Conservation (phyloP, 345 rosid species). For the Durio zibethinus region DNA sequence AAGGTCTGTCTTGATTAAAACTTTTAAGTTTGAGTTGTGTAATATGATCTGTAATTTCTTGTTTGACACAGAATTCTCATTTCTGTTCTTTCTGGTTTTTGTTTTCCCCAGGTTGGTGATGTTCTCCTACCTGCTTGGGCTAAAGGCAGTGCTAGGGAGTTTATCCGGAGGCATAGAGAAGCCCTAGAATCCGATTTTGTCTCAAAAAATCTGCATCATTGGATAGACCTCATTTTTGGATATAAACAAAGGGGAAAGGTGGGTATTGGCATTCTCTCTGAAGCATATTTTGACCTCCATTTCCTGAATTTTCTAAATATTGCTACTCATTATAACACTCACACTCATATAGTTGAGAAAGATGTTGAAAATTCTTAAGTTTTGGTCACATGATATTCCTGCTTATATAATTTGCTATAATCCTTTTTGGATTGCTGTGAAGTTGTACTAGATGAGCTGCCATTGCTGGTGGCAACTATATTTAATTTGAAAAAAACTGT, state of each 20-base stretch:
- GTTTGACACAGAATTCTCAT: constrained; percentile 7
- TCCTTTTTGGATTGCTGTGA: background rate
- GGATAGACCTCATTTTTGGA: constrained; percentile 99
- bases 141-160: constrained; percentile 85
- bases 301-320: no score
- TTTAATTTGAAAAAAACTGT: background rate
- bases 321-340: background rate
- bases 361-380: background rate
- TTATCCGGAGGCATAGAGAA: constrained; percentile 85
- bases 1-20: constrained; percentile 54
- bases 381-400: background rate
- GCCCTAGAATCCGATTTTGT: constrained; percentile 93
- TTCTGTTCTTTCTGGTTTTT: background rate
- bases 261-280: constrained; percentile 10
- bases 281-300: background rate
- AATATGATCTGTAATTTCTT: background rate
- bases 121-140: constrained; percentile 97
- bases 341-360: background rate
- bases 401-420: background rate
- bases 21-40: background rate
- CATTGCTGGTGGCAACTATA: background rate
- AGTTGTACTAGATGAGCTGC: background rate
- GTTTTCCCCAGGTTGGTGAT: constrained; percentile 68
- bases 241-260: constrained; percentile 98
- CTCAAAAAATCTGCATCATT: constrained; percentile 93